Evolutionary conservation across 495 filamentous ascomycete species (phyloP).

Genomic region (Darksidea phi): DNA sequence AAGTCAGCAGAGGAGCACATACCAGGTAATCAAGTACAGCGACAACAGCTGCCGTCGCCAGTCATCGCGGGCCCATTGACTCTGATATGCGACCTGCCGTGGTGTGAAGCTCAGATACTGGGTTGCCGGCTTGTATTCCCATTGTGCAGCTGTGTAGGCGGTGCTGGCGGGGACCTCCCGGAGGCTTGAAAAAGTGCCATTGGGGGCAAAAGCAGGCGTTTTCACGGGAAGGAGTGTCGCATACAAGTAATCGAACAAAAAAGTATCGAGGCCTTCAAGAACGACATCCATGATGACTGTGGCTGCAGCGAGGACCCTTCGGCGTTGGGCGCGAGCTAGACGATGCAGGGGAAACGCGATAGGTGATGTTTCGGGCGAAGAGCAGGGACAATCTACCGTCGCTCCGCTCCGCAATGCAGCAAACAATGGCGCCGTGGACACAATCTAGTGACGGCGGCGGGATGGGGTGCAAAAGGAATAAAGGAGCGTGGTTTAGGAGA

Average conservation of each 20-base stretch:
- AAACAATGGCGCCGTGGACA: no score
- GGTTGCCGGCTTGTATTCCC: constrained; percentile 72
- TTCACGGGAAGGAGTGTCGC: constrained; percentile 63
- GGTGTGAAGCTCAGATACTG: constrained; percentile 68
- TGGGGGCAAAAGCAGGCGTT: constrained; percentile 50
- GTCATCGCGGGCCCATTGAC: constrained; percentile 76
- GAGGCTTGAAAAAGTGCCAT: constrained; percentile 38
- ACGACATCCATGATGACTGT: constrained; percentile 79
- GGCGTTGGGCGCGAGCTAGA: no score
- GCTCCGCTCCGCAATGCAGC: no score
- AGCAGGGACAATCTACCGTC: no score
- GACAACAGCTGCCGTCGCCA: constrained; percentile 72
- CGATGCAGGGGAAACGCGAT: neutral
- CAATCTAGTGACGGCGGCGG: no score
- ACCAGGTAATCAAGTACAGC: constrained; percentile 85
- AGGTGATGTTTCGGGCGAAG: neutral
- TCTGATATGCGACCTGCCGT: constrained; percentile 75
- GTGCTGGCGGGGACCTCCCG: constrained; percentile 43
- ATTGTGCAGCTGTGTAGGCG: constrained; percentile 34
- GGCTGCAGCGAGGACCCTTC: neutral
- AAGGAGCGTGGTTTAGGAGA: no score
- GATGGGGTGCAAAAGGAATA: no score
- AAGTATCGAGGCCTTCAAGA: constrained; percentile 81
- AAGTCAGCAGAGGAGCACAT: constrained; percentile 16
- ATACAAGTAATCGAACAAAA: constrained; percentile 79